Conservation (phyloP, 2,329 filamentous ascomycete genomes). For the Beauveria pseudobassiana region DNA sequence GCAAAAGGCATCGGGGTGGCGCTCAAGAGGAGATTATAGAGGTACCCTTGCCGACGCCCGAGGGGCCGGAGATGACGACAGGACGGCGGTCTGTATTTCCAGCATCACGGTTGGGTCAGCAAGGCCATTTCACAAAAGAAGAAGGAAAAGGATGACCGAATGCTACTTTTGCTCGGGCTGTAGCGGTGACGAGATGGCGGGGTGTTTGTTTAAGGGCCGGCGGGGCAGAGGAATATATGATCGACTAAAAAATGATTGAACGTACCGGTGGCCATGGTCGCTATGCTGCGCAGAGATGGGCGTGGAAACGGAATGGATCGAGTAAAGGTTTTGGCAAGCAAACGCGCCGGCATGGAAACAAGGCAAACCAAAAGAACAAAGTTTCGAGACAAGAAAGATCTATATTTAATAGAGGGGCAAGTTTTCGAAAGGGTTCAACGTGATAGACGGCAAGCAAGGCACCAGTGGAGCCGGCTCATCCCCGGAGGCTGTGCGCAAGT, state of each 20-base stretch:
- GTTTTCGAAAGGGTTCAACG: background rate
- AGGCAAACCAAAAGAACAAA: background rate
- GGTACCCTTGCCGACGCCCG: slow-evolving; percentile 77
- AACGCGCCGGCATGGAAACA: slow-evolving; percentile 7
- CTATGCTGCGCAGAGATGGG: background rate
- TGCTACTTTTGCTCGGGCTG: background rate
- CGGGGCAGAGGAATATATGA: background rate
- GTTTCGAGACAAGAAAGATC: background rate
- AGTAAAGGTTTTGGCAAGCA: background rate
- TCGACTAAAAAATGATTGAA: background rate
- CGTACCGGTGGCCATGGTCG: slow-evolving; percentile 6
- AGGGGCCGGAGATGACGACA: slow-evolving; percentile 73
- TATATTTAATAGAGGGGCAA: background rate
- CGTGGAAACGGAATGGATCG: background rate
- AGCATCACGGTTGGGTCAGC: background rate
- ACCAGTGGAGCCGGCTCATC: slow-evolving; percentile 6
- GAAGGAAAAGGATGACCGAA: background rate
- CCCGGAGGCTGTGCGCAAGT: background rate
- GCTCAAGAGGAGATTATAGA: slow-evolving; percentile 61
- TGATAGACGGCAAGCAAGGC: background rate
- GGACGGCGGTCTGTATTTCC: slow-evolving; percentile 44
- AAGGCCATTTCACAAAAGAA: background rate
- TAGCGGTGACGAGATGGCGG: slow-evolving; percentile 3
- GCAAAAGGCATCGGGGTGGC: slow-evolving; percentile 42
- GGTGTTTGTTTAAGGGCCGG: background rate